Base-by-base conservation (phyloP, 1,284 basidiomycete genomes). In the Rhodotorula sp. region DNA sequence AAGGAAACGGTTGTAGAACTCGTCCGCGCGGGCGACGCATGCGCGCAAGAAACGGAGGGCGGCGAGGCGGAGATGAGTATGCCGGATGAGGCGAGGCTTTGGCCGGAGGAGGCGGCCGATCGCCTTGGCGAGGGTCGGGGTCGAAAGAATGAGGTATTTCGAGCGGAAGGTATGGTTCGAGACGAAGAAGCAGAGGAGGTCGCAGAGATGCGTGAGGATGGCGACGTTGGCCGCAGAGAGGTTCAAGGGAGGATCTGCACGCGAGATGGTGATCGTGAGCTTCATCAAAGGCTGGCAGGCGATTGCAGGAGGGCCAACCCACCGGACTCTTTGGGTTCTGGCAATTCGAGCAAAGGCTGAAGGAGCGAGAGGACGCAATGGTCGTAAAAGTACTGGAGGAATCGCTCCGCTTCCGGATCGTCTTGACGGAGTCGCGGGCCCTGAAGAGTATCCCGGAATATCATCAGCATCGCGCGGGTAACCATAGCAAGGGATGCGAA, bases 11-110 rank as follows among this genome's bases (percentile, higher is more conserved):
- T 91, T 88, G 70, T 93, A 87, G 79, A 95, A 95, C 73, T 88
- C 87, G 80, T 96, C 97, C 76, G 90, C 89, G 75, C 89, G 86
- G 77, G 88, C 89, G 49, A 99, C 84, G 78, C 91, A 89, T 65
- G 90, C 85, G 70, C 92, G 89, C 83, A 97, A 92, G 83, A 93
- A 94, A 55, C 95, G 90, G 78, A 99, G 87, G 10, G 92, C 88
- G 78, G 90, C 90, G 79, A 95, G 87, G 51, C 91, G 87, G 62
- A 98, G 84, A 79, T 95, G 91, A 81, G 98, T 98, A 79, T 97
- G 93, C 77, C 87, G 87, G 57, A 88, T 86, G 24, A 71, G 56
- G 17, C 66, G 62, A 2, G 69, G 69, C 73, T 86, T 88, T 61
- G 98, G 84, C 2, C 69, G 67, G 46, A 76, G 68, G 56, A 96